Evolutionary conservation across 345 rosid species (phyloP).

Genomic region (Tarenaya hassleriana): DNA sequence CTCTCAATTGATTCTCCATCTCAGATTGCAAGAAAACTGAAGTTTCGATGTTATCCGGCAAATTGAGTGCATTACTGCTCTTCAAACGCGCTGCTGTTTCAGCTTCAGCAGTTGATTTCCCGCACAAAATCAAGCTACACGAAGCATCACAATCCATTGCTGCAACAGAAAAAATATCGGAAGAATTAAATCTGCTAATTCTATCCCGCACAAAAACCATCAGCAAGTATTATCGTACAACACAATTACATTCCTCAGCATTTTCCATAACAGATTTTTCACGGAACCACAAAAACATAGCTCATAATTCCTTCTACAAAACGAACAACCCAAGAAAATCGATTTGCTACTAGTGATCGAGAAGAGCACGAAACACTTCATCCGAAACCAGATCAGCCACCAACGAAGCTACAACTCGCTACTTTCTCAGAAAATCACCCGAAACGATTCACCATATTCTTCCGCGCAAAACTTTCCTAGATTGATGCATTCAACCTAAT

Average conservation of each 20-base stretch:
- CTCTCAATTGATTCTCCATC: slow-evolving; percentile 26
- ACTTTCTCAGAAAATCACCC: too few relatives aligned
- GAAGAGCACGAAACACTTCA: too few relatives aligned
- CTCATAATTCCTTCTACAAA: too few relatives aligned
- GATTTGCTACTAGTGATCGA: too few relatives aligned
- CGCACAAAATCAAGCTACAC: slow-evolving; percentile 45
- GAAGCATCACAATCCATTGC: slow-evolving; percentile 53
- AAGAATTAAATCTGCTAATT: not conserved
- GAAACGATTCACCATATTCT: too few relatives aligned
- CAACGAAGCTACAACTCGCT: too few relatives aligned
- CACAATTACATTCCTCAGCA: not conserved
- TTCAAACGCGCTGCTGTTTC: slow-evolving; percentile 47
- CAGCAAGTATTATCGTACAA: not conserved
- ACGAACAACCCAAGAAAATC: too few relatives aligned
- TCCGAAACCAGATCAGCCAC: too few relatives aligned
- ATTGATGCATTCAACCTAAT: not conserved
- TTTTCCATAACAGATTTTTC: too few relatives aligned
- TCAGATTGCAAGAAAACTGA: slow-evolving; percentile 44
- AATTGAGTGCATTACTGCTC: slow-evolving; percentile 39
- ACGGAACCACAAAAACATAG: too few relatives aligned
- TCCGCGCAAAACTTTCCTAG: too few relatives aligned
- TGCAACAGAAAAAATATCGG: slow-evolving; percentile 15
- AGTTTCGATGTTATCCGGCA: slow-evolving; percentile 36
- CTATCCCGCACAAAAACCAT: not conserved
- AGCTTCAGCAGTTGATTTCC: slow-evolving; percentile 52